phyloP scores from a whole-genome alignment of 805 yeast species.

The Ogataea thermomethanolica region DNA sequence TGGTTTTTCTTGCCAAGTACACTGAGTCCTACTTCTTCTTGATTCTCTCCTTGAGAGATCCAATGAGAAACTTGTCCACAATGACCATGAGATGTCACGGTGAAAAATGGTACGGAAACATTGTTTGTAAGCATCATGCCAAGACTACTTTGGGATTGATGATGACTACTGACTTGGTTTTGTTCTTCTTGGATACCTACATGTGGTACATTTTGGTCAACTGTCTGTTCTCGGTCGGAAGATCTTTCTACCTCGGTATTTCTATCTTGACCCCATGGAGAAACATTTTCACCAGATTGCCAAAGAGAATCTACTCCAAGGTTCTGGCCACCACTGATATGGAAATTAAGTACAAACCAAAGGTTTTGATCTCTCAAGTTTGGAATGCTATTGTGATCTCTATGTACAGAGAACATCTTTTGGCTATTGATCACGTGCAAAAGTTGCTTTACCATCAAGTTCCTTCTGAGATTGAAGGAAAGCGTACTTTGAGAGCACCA shows the following conservation, averaged over 20 bases:
- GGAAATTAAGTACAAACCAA: conserved; percentile 98
- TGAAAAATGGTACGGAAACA: conserved; percentile 82
- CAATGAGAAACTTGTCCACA: conserved; percentile 82
- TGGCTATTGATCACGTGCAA: conserved; percentile 98
- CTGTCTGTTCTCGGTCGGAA: conserved; percentile 93
- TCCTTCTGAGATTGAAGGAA: conserved; percentile 96
- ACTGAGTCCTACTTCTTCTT: conserved; percentile 90
- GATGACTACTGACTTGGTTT: conserved; percentile 86
- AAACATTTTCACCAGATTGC: conserved; percentile 94
- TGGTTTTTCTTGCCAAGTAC: conserved; percentile 86
- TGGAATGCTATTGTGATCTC: conserved; percentile 99
- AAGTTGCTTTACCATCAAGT: conserved; percentile 96
- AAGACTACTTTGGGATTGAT: conserved; percentile 87
- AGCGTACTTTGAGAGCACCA: conserved; percentile 97
- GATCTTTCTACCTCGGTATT: conserved; percentile 98
- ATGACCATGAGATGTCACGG: conserved; percentile 93
- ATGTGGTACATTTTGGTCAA: conserved; percentile 97
- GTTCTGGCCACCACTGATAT: conserved; percentile 96
- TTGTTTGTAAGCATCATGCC: conserved; percentile 80
- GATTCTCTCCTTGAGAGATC: conserved; percentile 87
- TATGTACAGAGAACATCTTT: conserved; percentile 98
- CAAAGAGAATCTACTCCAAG: conserved; percentile 98
- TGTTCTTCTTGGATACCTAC: conserved; percentile 98
- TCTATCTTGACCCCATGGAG: conserved; percentile 99
- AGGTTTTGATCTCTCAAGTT: conserved; percentile 95